Base-by-base conservation (phyloP, 2,329 filamentous ascomycete species). In the Ambrosiella beaveri region DNA sequence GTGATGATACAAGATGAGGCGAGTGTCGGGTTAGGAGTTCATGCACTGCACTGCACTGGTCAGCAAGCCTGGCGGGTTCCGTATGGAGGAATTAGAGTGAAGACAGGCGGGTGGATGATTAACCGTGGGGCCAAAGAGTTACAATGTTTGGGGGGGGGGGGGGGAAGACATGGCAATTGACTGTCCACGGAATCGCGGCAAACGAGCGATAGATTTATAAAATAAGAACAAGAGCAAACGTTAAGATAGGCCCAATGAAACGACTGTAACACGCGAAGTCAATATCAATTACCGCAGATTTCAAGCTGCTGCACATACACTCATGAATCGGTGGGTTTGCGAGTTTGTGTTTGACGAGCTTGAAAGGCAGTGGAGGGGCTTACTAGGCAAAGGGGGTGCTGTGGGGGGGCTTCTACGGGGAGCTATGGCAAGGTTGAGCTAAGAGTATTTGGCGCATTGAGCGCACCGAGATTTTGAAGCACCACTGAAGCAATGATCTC, bases 21-120 rank as follows among this genome's bases (percentile, higher is more conserved):
- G 37, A 41, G 17, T 11, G 52, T 15, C 40, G 9, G 27, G 17
- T 37, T 11, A 54, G 37, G 38, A 54, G 39, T 7, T 37, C 52
- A 38, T 54, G 52, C 38, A 41, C 52, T 54, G 52, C 38, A 41
- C 52, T 54, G 15, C 52, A 54, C 52, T 37, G 36, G 15, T 41
- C 15, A 19, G 15, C 15, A 13, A 39, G 12, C 17, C 47, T 51
- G 17, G 44, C 12, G n/a, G 7, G 44, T n/a, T 47, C 44, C n/a
- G 44, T 47, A 47, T 12, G 7, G 44, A 47, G 47, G 47, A 51
- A 35, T 51, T 51, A 19, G 27, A 35, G 47, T 51, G 39, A 41
- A 12, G 39, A 41, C 39, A 41, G 3, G 6, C 5, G 47, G 13
- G 47, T 36, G 27, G 27, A 27, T 36, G 39, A 41, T 41, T n/a